Evolutionary conservation across 179 eudicot species (phyloP), one percentile per base, ranked within the genome.

Genomic region (Gypsophila paniculata): DNA sequence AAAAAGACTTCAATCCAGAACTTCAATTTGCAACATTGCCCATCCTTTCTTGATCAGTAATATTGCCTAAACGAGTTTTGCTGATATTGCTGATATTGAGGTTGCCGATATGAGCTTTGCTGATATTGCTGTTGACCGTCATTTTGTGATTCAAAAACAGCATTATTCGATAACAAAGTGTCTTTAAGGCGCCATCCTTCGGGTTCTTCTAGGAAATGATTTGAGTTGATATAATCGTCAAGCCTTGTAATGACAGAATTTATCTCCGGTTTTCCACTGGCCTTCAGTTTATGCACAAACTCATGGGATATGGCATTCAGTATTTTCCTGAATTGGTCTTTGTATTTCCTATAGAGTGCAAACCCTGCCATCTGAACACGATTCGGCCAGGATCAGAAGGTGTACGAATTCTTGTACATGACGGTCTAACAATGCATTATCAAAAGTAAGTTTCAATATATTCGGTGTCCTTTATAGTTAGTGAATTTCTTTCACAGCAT

Each of bases 341-440:
- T 85, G 85, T 88, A 94, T 78, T 80, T 91, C 69, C 81, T 74
- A 71, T 85, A 77, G 18, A 94, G 83, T 29, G 82, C 90, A 72
- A 67, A 91, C n/a, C 99, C 97, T 74, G 99, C 95, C 90, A 86
- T 84, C 99, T 91, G 88, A 57, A 74, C 19, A 14, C 39, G 23
- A 21, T 53, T 62, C 4, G 42, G 48, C 34, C 55, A 29, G 32
- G 52, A 39, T 64, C 8, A 68, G 57, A 51, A 17, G 23, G 8
- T 19, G 60, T 21, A 21, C 10, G 9, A 13, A 46, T 46, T 46
- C 14, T 46, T 9, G 52, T 46, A 46, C 9, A 2, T 1, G 15
- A 46, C 52, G 14, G 52, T 46, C 4, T 46, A 10, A 46, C 1
- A 2, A 11, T 11, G 15, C 4, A 46, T 46, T 46, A 46, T 46